phyloP scores from a whole-genome alignment of 495 filamentous ascomycete species.

The Aspergillus asperescens region DNA sequence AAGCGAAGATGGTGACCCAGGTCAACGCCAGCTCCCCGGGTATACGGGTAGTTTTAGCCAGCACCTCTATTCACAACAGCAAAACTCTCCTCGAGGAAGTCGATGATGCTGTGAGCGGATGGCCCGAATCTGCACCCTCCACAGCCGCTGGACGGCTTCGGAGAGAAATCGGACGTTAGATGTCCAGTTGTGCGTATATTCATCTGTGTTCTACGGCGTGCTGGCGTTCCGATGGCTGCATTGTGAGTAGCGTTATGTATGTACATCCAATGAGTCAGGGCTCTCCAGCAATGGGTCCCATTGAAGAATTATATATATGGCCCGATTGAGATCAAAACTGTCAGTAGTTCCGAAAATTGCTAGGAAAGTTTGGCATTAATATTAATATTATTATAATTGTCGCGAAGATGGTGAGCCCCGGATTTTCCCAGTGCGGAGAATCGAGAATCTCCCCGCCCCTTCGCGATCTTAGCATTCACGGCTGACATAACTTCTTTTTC shows the following conservation, averaged over 20 bases:
- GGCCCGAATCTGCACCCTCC: slow-evolving; percentile 67
- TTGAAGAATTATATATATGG: background rate
- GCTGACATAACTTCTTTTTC: too few relatives aligned
- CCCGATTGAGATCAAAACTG: too few relatives aligned
- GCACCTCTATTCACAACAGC: slow-evolving; percentile 81
- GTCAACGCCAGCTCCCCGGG: slow-evolving; percentile 89
- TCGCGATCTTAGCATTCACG: background rate
- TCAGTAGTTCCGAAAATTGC: too few relatives aligned
- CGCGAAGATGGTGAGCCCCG: too few relatives aligned
- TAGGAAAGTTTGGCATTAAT: too few relatives aligned
- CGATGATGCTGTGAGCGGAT: slow-evolving; percentile 68
- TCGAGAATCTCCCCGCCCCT: background rate
- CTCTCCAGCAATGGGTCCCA: background rate
- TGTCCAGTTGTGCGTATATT: background rate
- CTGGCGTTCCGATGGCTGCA: slow-evolving; percentile 9
- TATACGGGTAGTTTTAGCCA: slow-evolving; percentile 79
- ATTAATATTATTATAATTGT: too few relatives aligned
- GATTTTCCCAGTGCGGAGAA: slow-evolving; percentile 20
- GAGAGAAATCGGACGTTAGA: slow-evolving; percentile 50
- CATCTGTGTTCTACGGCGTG: background rate
- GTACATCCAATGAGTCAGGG: slow-evolving; percentile 4
- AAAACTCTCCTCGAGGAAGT: slow-evolving; percentile 82
- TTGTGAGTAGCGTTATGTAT: slow-evolving; percentile 9
- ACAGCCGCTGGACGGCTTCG: slow-evolving; percentile 69
- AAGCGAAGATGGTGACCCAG: slow-evolving; percentile 88